These are phyloP conservation scores for Penicillium digitatum DNA, from an alignment of 2,329 filamentous ascomycete genomes.

Conservation along the genomic window DNA sequence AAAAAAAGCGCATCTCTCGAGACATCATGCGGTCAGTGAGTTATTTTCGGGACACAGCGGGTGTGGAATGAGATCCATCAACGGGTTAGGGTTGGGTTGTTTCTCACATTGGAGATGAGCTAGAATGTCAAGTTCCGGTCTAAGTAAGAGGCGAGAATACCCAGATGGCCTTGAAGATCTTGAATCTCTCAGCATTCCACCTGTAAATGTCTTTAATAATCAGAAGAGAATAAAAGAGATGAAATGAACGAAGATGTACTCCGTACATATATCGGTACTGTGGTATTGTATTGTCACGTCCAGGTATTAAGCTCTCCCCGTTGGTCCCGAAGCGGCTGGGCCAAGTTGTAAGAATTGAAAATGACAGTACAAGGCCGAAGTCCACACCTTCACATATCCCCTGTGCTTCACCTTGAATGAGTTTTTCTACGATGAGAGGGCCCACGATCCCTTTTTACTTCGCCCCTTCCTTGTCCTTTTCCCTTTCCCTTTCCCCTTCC, in stretches of 20 bases:
- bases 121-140: neutral
- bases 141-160: too few species aligned
- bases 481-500: slow-evolving; percentile 13
- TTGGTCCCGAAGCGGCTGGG: neutral
- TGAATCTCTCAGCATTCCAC: too few species aligned
- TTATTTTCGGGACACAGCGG: slow-evolving; percentile 22
- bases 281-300: neutral
- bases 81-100: slow-evolving; percentile 14
- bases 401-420: slow-evolving; percentile 11
- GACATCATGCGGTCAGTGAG: slow-evolving; percentile 12
- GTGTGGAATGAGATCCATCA: slow-evolving; percentile 22
- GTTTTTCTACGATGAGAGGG: slow-evolving; percentile 13
- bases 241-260: neutral
- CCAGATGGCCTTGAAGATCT: neutral
- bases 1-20: neutral
- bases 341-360: neutral
- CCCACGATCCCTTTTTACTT: slow-evolving; percentile 27
- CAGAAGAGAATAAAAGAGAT: neutral
- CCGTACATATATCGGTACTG: neutral
- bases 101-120: neutral
- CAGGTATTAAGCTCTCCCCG: neutral
- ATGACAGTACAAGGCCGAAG: slow-evolving; percentile 4
- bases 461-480: slow-evolving; percentile 17
- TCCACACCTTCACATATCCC: slow-evolving; percentile 12
- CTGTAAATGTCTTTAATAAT: too few species aligned